These are phyloP conservation scores for Aquilaria sinensis DNA, from an alignment of 345 rosid species.

Conservation along the genomic window DNA sequence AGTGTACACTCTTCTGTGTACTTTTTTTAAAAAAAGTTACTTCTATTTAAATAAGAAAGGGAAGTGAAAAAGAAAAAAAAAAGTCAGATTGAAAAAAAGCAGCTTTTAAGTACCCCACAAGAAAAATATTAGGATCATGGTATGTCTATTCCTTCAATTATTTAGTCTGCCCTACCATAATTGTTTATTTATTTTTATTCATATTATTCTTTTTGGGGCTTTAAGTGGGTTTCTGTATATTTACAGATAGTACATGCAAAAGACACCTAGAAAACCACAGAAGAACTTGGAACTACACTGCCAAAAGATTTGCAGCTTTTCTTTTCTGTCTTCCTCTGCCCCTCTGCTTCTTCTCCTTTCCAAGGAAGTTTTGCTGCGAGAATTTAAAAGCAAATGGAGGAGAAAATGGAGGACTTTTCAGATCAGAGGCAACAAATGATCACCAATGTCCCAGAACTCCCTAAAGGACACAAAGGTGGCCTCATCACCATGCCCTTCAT, in stretches of 20 bases:
- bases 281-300: slow-evolving; percentile 3
- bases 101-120: slow-evolving; percentile 17
- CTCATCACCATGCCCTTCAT: slow-evolving; percentile 73
- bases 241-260: slow-evolving; percentile 14
- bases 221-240: slow-evolving; percentile 7
- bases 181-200: background rate
- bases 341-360: slow-evolving; percentile 6
- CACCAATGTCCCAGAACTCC: slow-evolving; percentile 13
- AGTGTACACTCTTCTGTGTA: background rate
- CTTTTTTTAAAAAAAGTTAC: background rate
- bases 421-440: slow-evolving; percentile 19
- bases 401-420: slow-evolving; percentile 32
- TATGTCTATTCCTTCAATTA: slow-evolving; percentile 21
- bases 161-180: background rate
- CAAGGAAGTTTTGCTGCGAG: slow-evolving; percentile 13
- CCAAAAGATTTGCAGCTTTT: slow-evolving; percentile 14
- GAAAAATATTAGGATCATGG: slow-evolving; percentile 24
- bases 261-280: slow-evolving; percentile 4
- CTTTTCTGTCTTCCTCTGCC: background rate
- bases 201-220: background rate
- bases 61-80: background rate
- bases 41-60: background rate
- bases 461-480: slow-evolving; percentile 41
- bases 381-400: slow-evolving; percentile 22
- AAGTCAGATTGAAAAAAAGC: background rate